Conservation (phyloP, 2,329 filamentous ascomycete genomes). For the Apiospora saccharicola region DNA sequence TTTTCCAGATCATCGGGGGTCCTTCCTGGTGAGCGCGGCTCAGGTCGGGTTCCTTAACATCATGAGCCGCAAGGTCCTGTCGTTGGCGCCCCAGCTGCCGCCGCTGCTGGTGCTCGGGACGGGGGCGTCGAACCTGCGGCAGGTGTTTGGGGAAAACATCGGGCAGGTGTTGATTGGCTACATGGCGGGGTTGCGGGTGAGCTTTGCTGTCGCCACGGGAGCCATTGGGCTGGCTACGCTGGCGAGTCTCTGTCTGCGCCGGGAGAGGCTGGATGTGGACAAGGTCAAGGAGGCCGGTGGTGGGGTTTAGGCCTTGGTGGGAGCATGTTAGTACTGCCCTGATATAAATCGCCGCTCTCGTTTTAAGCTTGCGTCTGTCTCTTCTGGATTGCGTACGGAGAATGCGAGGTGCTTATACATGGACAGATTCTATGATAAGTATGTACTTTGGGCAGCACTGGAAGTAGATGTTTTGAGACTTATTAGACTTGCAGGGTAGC, state of each 20-base stretch:
- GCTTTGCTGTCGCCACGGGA: neutral
- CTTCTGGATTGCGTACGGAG: neutral
- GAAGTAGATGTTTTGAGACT: neutral
- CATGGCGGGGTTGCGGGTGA: constrained; percentile 4
- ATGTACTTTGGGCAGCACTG: neutral
- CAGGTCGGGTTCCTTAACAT: constrained; percentile 16
- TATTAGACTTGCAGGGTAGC: neutral
- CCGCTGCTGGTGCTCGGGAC: neutral
- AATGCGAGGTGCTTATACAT: neutral
- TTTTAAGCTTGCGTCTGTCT: neutral
- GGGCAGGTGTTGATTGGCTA: neutral
- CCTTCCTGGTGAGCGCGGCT: neutral
- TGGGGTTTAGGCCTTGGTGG: neutral
- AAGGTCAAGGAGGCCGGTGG: neutral
- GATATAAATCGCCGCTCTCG: neutral
- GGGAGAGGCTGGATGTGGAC: neutral
- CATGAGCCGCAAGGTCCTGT: neutral
- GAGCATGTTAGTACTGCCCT: neutral
- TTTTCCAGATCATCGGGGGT: constrained; percentile 23
- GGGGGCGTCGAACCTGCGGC: neutral
- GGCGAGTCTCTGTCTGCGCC: neutral
- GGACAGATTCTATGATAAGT: neutral
- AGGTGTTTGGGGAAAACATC: neutral
- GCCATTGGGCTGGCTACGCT: neutral
- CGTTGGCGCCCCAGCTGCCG: neutral